A percentile compares a stretch with the other conserved stretches of the same genome.
These are phyloP conservation scores for Tremellales sp. DNA, from an alignment of 1,284 basidiomycete genomes.

Conservation along the genomic window DNA sequence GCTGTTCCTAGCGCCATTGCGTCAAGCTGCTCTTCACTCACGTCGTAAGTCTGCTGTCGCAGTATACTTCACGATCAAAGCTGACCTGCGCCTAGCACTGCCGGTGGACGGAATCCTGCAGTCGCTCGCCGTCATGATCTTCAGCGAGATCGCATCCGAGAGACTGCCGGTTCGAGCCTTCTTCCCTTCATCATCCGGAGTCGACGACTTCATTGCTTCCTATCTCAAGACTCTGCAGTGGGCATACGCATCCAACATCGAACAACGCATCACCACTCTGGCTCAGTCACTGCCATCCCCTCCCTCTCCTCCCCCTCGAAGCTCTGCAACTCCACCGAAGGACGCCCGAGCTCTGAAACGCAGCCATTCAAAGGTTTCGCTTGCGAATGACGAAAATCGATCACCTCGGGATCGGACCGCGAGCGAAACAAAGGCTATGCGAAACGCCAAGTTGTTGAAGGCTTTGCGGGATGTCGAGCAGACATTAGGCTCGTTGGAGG, in stretches of 20 bases:
- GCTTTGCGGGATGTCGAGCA: constrained; percentile 21
- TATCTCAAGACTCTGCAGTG: neutral
- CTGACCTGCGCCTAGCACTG: constrained; percentile 4
- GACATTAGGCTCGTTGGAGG: constrained; percentile 14
- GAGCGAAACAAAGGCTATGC: constrained; percentile 24
- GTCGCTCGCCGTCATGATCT: constrained; percentile 18
- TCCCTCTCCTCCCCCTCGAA: neutral
- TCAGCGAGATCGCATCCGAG: constrained; percentile 10
- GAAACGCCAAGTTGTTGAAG: constrained; percentile 26
- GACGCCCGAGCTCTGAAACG: neutral
- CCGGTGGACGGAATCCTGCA: constrained; percentile 20
- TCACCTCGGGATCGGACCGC: neutral
- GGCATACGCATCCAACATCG: neutral
- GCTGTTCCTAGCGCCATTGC: constrained; percentile 16
- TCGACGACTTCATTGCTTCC: neutral
- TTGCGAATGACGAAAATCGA: too few species aligned
- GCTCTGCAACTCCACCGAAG: neutral
- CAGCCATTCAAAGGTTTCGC: neutral
- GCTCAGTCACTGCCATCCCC: neutral
- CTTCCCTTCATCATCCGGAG: neutral
- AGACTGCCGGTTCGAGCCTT: constrained; percentile 1
- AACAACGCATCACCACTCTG: neutral
- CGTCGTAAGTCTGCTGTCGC: constrained; percentile 9
- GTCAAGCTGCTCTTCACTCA: constrained; percentile 12
- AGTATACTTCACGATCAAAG: neutral